Conservation (phyloP, 2,329 filamentous ascomycete species). For the Metarhizium humberi region DNA sequence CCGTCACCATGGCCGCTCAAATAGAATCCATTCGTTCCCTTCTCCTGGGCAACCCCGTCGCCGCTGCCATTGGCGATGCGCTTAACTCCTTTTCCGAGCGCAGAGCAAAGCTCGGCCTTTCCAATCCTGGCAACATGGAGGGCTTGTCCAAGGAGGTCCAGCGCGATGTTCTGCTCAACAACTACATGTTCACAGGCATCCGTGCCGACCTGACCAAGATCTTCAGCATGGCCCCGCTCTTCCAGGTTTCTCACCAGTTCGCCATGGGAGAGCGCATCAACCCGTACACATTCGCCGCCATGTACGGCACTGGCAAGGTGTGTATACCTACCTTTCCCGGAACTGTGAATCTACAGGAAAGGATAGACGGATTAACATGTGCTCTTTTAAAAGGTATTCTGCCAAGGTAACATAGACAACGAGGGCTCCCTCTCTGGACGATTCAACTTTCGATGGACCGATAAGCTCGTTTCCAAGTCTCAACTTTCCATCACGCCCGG, state of each 20-base stretch:
- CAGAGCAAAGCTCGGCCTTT: slow-evolving; percentile 77
- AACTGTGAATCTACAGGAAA: not conserved
- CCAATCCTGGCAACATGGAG: slow-evolving; percentile 90
- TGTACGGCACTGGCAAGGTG: slow-evolving; percentile 91
- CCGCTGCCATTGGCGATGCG: slow-evolving; percentile 62
- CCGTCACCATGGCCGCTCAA: slow-evolving; percentile 40
- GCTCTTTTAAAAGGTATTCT: slow-evolving; percentile 58
- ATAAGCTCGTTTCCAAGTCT: slow-evolving; percentile 74
- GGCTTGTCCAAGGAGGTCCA: slow-evolving; percentile 84
- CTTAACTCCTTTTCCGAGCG: slow-evolving; percentile 75
- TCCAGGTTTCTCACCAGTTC: slow-evolving; percentile 96
- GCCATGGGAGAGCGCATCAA: slow-evolving; percentile 88
- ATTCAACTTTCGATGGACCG: slow-evolving; percentile 87
- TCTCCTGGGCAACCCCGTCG: slow-evolving; percentile 65
- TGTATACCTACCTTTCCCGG: slow-evolving; percentile 5
- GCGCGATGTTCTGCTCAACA: slow-evolving; percentile 92
- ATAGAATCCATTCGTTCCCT: slow-evolving; percentile 50
- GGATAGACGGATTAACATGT: not conserved
- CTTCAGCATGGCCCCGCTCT: slow-evolving; percentile 86
- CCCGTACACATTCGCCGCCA: slow-evolving; percentile 88
- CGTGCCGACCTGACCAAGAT: slow-evolving; percentile 94
- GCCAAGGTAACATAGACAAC: slow-evolving; percentile 92
- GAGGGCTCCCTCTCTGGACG: slow-evolving; percentile 79
- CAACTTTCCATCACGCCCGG: slow-evolving; percentile 77
- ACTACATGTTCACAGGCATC: slow-evolving; percentile 93